Evolutionary conservation across 2,329 filamentous ascomycete genomes (phyloP).

Genomic region (Colletotrichum horii): DNA sequence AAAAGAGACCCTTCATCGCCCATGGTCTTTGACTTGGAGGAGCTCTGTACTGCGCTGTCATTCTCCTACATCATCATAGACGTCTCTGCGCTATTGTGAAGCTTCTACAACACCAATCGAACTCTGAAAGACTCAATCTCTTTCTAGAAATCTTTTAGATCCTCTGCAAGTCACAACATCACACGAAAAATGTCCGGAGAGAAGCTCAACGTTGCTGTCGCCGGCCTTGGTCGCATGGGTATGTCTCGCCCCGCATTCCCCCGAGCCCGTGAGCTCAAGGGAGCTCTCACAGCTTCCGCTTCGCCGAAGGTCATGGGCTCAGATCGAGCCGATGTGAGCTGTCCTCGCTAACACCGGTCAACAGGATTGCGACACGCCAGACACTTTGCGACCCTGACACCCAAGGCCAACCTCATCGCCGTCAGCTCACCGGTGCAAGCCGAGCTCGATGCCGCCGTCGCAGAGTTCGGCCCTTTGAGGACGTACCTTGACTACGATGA

Average conservation of each 20-base stretch:
- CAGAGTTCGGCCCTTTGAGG: slow-evolving; percentile 2
- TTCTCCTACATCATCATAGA: not conserved
- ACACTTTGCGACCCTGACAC: slow-evolving; percentile 11
- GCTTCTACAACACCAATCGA: not conserved
- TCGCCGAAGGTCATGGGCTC: not conserved
- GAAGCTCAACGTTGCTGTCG: slow-evolving; percentile 48
- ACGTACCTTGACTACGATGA: slow-evolving; percentile 13
- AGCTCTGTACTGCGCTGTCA: not conserved
- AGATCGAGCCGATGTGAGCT: not conserved
- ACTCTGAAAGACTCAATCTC: not conserved
- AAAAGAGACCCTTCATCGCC: not conserved
- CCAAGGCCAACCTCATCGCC: slow-evolving; percentile 12
- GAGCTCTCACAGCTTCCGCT: not conserved
- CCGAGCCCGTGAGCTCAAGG: not conserved
- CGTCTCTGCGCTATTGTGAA: not conserved
- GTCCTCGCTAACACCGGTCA: not conserved
- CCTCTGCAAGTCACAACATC: not conserved
- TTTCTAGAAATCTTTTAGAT: not conserved
- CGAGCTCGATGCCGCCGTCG: slow-evolving; percentile 13
- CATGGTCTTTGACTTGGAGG: not conserved
- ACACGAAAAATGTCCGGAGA: not conserved
- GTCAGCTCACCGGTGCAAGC: slow-evolving; percentile 11
- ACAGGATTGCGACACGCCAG: slow-evolving; percentile 5
- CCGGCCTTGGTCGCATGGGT: slow-evolving; percentile 58
- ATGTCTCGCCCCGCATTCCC: not conserved